A percentile compares a stretch with the other conserved stretches of the same genome.
phyloP scores from a whole-genome alignment of 2,329 filamentous ascomycete genomes.

The Fusarium coicis region DNA sequence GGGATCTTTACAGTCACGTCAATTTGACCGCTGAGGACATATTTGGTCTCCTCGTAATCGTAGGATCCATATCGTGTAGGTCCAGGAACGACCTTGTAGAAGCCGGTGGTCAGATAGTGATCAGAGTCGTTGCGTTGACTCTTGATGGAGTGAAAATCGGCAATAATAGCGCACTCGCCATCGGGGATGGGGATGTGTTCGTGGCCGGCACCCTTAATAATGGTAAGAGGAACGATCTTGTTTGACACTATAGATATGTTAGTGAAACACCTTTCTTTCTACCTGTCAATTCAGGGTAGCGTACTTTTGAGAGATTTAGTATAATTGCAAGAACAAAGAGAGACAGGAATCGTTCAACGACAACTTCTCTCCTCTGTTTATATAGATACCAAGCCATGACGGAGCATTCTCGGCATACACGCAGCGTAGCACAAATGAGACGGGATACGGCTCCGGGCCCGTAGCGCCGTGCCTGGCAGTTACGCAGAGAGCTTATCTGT shows the following conservation, averaged over 20 bases:
- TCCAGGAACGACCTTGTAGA: slow-evolving; percentile 30
- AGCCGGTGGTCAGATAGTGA: slow-evolving; percentile 23
- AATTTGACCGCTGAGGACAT: slow-evolving; percentile 29
- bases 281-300: neutral
- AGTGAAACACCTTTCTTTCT: neutral
- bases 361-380: neutral
- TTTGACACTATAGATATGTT: slow-evolving; percentile 10
- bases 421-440: neutral
- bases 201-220: slow-evolving; percentile 33
- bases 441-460: slow-evolving; percentile 15
- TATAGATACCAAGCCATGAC: neutral
- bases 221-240: slow-evolving; percentile 34
- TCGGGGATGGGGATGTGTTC: slow-evolving; percentile 29
- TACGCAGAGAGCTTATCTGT: neutral
- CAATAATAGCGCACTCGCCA: slow-evolving; percentile 23
- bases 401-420: slow-evolving; percentile 6
- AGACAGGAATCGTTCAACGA: fast-evolving
- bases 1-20: slow-evolving; percentile 13
- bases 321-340: neutral
- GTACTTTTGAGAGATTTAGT: neutral
- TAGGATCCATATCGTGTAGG: slow-evolving; percentile 30
- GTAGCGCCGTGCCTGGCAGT: neutral
- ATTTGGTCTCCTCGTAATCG: slow-evolving; percentile 33
- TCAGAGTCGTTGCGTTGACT: slow-evolving; percentile 1
- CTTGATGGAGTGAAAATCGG: slow-evolving; percentile 29